These are phyloP conservation scores for Cantharellus cinnabarinus DNA, from an alignment of 768 basidiomycete species.

Conservation along the genomic window DNA sequence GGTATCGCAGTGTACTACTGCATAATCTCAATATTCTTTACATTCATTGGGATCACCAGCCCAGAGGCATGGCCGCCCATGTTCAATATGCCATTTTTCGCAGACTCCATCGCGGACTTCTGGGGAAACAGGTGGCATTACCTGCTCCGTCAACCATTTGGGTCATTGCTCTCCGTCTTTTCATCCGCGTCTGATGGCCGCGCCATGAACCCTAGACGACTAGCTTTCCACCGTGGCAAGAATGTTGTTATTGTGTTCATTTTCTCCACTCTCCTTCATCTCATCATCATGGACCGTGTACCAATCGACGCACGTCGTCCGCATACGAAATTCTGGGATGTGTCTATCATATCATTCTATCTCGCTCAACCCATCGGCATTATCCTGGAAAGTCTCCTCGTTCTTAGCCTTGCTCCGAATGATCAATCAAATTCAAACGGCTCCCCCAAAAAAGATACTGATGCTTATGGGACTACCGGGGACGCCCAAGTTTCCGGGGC, in stretches of 20 bases:
- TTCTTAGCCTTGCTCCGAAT: not conserved
- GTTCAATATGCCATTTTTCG: slow-evolving; percentile 6
- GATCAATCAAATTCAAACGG: not conserved
- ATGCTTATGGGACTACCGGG: not conserved
- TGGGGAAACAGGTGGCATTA: slow-evolving; percentile 9
- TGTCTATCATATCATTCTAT: slow-evolving; percentile 5
- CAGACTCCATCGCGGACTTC: slow-evolving; percentile 6
- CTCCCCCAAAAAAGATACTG: not conserved
- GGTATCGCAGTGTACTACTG: not conserved
- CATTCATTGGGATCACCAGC: not conserved
- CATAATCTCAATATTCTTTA: slow-evolving; percentile 3
- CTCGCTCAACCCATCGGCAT: slow-evolving; percentile 7
- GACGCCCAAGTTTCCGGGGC: not conserved
- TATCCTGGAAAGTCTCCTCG: slow-evolving; percentile 2
- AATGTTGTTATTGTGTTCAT: not conserved
- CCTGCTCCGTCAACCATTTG: slow-evolving; percentile 6
- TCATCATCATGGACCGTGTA: not conserved
- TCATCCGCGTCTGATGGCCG: not conserved
- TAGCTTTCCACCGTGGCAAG: not conserved
- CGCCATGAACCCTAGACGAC: not conserved
- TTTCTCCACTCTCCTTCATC: not conserved
- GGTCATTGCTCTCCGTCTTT: slow-evolving; percentile 3
- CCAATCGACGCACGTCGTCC: not conserved
- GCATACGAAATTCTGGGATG: not conserved
- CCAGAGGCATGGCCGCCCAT: slow-evolving; percentile 6